Evolutionary conservation across 2,329 filamentous ascomycete genomes (phyloP).

Genomic region (Lasiodiplodia sp.): DNA sequence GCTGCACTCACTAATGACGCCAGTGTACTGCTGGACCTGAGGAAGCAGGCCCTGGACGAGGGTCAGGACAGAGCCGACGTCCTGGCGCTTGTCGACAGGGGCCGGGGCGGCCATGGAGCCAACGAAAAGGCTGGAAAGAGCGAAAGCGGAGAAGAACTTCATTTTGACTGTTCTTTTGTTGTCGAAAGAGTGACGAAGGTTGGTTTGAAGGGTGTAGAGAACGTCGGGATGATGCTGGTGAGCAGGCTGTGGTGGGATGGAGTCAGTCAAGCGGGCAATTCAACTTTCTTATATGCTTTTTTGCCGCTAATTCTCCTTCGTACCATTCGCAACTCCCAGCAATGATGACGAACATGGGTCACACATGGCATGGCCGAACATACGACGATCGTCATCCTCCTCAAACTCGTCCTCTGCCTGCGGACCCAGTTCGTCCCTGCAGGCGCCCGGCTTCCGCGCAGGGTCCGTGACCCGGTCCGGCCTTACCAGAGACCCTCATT

Average conservation of each 20-base stretch:
- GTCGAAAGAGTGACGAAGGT: constrained; percentile 21
- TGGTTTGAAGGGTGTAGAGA: constrained; percentile 10
- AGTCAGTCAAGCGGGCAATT: background rate
- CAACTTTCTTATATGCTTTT: constrained; percentile 27
- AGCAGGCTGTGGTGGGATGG: constrained; percentile 20
- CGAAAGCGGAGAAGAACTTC: constrained; percentile 30
- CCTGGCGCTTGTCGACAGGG: constrained; percentile 27
- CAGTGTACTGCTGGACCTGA: constrained; percentile 6
- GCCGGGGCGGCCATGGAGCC: constrained; percentile 25
- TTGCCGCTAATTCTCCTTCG: background rate
- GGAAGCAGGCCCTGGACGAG: background rate
- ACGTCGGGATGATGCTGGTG: constrained; percentile 24
- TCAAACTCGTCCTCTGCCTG: constrained; percentile 1
- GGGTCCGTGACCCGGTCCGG: background rate
- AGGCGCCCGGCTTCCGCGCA: background rate
- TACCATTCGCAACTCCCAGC: constrained; percentile 9
- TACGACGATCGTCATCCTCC: constrained; percentile 23
- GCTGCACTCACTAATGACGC: constrained; percentile 18
- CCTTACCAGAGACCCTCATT: background rate
- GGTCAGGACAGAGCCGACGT: background rate
- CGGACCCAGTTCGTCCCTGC: constrained; percentile 2
- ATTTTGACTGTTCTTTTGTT: constrained; percentile 13
- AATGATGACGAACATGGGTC: constrained; percentile 22
- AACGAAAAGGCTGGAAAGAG: constrained; percentile 28
- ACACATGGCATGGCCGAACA: constrained; percentile 13